A percentile compares a stretch with the other conserved stretches of the same genome.
Conservation (phyloP, 306 rosid species). For the Oxytropis ochrocephala region DNA sequence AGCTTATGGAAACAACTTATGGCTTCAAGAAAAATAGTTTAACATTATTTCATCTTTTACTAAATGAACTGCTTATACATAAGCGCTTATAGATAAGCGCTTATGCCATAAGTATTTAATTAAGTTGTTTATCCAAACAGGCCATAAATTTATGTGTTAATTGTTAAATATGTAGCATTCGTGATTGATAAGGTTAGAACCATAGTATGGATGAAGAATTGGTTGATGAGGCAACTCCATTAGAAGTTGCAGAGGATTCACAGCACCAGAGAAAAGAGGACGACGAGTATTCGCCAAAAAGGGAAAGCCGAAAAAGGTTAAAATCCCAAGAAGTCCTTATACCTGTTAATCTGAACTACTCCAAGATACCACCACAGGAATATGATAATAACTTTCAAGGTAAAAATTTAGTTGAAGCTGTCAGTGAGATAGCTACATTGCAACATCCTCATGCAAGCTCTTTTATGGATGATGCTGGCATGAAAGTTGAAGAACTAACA, state of each 20-base stretch:
- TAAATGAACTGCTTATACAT: too few species aligned
- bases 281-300: constrained; percentile 28
- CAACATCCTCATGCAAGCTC: constrained; percentile 30
- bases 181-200: constrained; percentile 32
- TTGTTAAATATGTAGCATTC: constrained; percentile 16
- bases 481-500: constrained; percentile 54
- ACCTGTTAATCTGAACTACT: constrained; percentile 15
- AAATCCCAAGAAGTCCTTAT: constrained; percentile 38
- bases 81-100: too few species aligned
- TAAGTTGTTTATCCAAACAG: too few species aligned
- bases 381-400: constrained; percentile 34
- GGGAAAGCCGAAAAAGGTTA: constrained; percentile 27
- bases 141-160: constrained; percentile 15
- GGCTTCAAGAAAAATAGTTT: too few species aligned
- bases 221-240: constrained; percentile 42
- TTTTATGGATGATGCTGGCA: constrained; percentile 39
- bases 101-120: too few species aligned
- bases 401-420: constrained; percentile 28
- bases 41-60: too few species aligned
- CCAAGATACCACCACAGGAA: constrained; percentile 21
- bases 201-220: constrained; percentile 54
- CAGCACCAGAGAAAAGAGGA: constrained; percentile 49
- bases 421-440: constrained; percentile 26
- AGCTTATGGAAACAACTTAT: too few species aligned
- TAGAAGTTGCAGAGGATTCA: constrained; percentile 38